A percentile compares a stretch with the other conserved stretches of the same genome.
Conservation (phyloP, 2,329 filamentous ascomycete genomes). For the Neofusicoccum laricinum region DNA sequence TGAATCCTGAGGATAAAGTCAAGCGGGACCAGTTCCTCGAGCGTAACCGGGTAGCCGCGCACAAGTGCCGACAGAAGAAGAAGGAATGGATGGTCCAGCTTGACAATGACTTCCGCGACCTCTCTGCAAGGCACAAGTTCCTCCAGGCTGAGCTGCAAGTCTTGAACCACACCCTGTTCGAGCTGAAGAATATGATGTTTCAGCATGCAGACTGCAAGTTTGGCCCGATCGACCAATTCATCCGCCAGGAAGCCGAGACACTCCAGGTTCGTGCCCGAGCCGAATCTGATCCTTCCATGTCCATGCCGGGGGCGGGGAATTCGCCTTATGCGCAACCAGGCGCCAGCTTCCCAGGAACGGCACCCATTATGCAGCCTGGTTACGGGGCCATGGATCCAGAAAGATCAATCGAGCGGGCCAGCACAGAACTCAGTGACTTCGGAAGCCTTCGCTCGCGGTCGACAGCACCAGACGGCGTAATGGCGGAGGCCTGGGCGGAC, state of each 20-base stretch:
- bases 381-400: background rate
- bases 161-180: conserved; percentile 2
- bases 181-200: conserved; percentile 17
- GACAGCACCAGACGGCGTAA: background rate
- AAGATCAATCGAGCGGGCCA: background rate
- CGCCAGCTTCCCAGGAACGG: background rate
- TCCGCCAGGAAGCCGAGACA: background rate
- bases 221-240: conserved; percentile 4
- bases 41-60: conserved; percentile 69
- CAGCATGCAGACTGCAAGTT: conserved; percentile 36
- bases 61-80: conserved; percentile 71
- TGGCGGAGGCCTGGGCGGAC: background rate
- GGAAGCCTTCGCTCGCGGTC: background rate
- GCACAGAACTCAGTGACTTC: background rate
- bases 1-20: background rate
- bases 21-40: conserved; percentile 46
- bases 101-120: conserved; percentile 44
- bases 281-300: background rate
- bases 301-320: background rate
- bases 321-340: background rate
- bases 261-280: background rate
- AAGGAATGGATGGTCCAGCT: conserved; percentile 55
- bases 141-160: conserved; percentile 30
- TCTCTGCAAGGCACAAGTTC: conserved; percentile 33
- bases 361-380: background rate